These are phyloP conservation scores for Ganoderma lingzhi DNA, from an alignment of 1,284 basidiomycete species.

Conservation along the genomic window DNA sequence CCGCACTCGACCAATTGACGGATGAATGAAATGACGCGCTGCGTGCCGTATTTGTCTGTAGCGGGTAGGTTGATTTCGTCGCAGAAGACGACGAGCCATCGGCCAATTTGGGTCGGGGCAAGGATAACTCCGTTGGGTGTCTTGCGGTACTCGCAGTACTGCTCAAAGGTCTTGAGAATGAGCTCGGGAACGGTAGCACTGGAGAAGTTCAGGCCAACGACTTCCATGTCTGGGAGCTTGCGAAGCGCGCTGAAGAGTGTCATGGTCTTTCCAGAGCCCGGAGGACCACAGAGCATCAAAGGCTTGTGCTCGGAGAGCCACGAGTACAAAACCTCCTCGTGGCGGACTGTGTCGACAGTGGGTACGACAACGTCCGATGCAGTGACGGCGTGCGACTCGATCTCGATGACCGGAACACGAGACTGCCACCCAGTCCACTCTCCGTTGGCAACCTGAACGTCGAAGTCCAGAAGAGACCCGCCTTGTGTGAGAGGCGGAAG, in stretches of 20 bases:
- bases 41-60: slow-evolving; percentile 98
- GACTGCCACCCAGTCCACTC: slow-evolving; percentile 96
- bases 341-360: slow-evolving; percentile 98
- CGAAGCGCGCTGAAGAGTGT: slow-evolving; percentile 98
- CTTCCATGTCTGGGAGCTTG: slow-evolving; percentile 98
- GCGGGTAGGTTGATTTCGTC: slow-evolving; percentile 99
- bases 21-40: slow-evolving; percentile 98
- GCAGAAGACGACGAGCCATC: slow-evolving; percentile 99
- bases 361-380: slow-evolving; percentile 98
- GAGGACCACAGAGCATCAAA: slow-evolving; percentile 97
- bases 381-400: slow-evolving; percentile 96
- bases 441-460: slow-evolving; percentile 87
- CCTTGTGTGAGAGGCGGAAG: slow-evolving; percentile 81
- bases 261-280: slow-evolving; percentile 99
- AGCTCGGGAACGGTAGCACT: slow-evolving; percentile 98
- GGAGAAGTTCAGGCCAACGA: slow-evolving; percentile 99
- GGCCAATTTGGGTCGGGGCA: slow-evolving; percentile 93
- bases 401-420: slow-evolving; percentile 93
- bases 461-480: slow-evolving; percentile 93
- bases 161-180: slow-evolving; percentile 99
- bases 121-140: slow-evolving; percentile 97
- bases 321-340: slow-evolving; percentile 98
- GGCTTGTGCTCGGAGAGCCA: slow-evolving; percentile 99
- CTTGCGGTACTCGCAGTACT: slow-evolving; percentile 99
- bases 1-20: slow-evolving; percentile 96